phyloP scores from a whole-genome alignment of 768 basidiomycete species.

The Boletus eberwhitei region DNA sequence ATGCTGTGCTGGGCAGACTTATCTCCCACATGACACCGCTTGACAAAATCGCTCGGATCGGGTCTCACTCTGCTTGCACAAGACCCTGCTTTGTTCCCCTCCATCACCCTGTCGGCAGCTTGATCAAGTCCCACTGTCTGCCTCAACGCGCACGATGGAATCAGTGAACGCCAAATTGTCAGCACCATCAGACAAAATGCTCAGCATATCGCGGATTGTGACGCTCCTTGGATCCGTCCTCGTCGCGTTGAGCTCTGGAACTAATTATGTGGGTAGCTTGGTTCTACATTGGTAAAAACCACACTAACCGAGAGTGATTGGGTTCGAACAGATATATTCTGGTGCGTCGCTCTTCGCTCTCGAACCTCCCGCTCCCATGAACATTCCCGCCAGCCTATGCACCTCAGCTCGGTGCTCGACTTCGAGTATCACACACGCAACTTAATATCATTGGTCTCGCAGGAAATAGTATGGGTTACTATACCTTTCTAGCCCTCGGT shows the following conservation, averaged over 20 bases:
- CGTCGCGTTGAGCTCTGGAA: slow-evolving; percentile 63
- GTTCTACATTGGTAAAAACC: neutral
- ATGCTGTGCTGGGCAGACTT: too few species aligned
- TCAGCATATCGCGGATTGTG: slow-evolving; percentile 36
- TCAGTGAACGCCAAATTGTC: slow-evolving; percentile 10
- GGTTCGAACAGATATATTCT: slow-evolving; percentile 26
- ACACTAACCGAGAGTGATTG: neutral
- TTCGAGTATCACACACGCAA: slow-evolving; percentile 75
- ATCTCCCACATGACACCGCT: neutral
- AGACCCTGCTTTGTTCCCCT: neutral
- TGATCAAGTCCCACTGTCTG: neutral
- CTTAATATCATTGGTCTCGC: slow-evolving; percentile 80
- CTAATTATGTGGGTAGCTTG: slow-evolving; percentile 61
- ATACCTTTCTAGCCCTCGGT: neutral
- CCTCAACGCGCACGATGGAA: slow-evolving; percentile 6
- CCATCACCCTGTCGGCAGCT: neutral
- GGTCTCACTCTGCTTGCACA: neutral
- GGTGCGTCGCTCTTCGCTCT: slow-evolving; percentile 13
- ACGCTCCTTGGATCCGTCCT: slow-evolving; percentile 55
- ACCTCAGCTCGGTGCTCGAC: slow-evolving; percentile 77
- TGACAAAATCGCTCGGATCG: neutral
- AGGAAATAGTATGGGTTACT: slow-evolving; percentile 55
- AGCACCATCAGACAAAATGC: slow-evolving; percentile 16
- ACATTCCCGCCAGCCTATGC: slow-evolving; percentile 59
- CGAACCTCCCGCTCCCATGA: neutral